These are phyloP conservation scores for Salix suchowensis DNA, from an alignment of 345 rosid genomes.

Conservation along the genomic window DNA sequence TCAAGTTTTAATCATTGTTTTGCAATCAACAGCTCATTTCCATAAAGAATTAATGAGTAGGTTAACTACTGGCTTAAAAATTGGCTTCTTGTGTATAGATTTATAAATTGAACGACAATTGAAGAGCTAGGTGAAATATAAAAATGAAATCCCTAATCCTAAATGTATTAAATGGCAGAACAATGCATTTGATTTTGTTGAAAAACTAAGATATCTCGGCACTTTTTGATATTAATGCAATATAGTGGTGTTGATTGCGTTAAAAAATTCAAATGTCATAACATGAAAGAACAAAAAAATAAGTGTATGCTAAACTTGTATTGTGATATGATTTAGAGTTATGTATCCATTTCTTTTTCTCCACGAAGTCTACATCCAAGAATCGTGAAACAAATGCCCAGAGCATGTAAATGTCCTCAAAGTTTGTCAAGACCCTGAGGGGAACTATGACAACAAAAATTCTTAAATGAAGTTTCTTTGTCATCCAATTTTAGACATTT, in stretches of 20 bases:
- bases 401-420: constrained; percentile 38
- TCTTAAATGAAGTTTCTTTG: constrained; percentile 16
- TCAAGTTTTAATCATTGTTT: too few relatives aligned
- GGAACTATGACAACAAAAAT: constrained; percentile 52
- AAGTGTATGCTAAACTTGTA: constrained; percentile 34
- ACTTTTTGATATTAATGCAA: background rate
- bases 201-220: too few relatives aligned
- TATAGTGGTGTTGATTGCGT: background rate
- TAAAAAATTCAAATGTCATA: background rate
- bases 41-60: too few relatives aligned
- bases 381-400: too few relatives aligned
- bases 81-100: too few relatives aligned
- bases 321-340: constrained; percentile 56
- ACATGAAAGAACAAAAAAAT: constrained; percentile 13
- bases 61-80: too few relatives aligned
- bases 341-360: constrained; percentile 81
- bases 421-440: constrained; percentile 61
- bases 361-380: constrained; percentile 60
- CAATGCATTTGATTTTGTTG: too few relatives aligned
- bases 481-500: background rate
- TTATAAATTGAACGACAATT: too few relatives aligned
- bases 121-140: too few relatives aligned
- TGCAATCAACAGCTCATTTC: too few relatives aligned
- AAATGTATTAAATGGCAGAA: too few relatives aligned
- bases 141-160: too few relatives aligned